These are phyloP conservation scores for Penicillium soppii DNA, from an alignment of 495 filamentous ascomycete genomes.

Conservation along the genomic window DNA sequence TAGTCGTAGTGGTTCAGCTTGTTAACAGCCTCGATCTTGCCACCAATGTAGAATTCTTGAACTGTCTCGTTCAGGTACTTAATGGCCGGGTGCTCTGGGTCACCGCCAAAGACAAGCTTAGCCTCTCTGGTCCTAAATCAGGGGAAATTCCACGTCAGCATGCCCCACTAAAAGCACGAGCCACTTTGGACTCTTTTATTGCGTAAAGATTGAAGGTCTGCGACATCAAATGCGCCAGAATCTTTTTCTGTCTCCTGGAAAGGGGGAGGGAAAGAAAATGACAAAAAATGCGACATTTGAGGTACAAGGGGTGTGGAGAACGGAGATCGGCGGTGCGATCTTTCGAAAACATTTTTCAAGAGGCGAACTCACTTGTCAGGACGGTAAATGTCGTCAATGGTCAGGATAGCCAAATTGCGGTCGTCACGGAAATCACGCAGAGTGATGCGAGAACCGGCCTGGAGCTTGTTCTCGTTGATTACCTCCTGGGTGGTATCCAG, in stretches of 20 bases:
- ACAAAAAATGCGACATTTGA: neutral
- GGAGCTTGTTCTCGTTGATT: conserved; percentile 69
- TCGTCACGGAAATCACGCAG: conserved; percentile 97
- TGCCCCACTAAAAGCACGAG: conserved; percentile 26
- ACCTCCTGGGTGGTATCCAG: conserved; percentile 76
- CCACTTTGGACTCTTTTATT: conserved; percentile 4
- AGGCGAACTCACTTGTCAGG: conserved; percentile 79
- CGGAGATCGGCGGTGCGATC: conserved; percentile 9
- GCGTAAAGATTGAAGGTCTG: conserved; percentile 6
- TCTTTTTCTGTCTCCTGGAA: neutral
- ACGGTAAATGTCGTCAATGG: conserved; percentile 92
- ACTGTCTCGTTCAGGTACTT: conserved; percentile 79
- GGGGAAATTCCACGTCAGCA: conserved; percentile 38
- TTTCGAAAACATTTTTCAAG: conserved; percentile 5
- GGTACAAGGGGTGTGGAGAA: neutral
- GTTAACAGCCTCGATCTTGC: conserved; percentile 92
- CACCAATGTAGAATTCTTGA: conserved; percentile 88
- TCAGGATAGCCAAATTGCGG: conserved; percentile 90
- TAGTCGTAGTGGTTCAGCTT: conserved; percentile 98
- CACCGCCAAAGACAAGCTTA: conserved; percentile 91
- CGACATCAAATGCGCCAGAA: neutral
- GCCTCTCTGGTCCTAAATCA: conserved; percentile 74
- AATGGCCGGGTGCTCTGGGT: conserved; percentile 89
- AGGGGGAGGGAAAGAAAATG: neutral
- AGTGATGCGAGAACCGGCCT: conserved; percentile 76